These are phyloP conservation scores for Aegilops tauschii DNA, from an alignment of 176 grass and related monocot species.

Conservation along the genomic window DNA sequence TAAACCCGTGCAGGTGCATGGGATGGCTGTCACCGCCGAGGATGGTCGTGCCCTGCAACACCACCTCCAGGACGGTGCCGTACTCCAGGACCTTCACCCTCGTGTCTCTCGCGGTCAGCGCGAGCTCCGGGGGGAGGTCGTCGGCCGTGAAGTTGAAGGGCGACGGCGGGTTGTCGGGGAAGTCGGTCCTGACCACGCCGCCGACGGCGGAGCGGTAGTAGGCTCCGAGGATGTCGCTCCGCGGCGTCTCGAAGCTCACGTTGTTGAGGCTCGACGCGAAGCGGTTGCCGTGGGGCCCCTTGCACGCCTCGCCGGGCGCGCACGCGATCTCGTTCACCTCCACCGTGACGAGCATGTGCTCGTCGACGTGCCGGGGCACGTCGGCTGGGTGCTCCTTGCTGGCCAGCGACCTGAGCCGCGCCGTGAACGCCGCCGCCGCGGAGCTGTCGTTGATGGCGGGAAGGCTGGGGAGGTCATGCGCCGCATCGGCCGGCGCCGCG, in stretches of 20 bases:
- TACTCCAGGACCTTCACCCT: constrained; percentile 69
- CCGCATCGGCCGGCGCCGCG: background rate
- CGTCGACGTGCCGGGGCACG: constrained; percentile 23
- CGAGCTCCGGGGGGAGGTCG: background rate
- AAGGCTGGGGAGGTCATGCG: background rate
- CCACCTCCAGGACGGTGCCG: constrained; percentile 38
- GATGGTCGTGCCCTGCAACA: constrained; percentile 28
- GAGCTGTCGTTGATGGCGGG: background rate
- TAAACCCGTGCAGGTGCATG: constrained; percentile 39
- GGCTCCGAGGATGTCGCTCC: constrained; percentile 24
- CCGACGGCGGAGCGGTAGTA: background rate
- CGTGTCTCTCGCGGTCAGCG: constrained; percentile 16
- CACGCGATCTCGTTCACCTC: constrained; percentile 22
- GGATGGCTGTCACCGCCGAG: constrained; percentile 32
- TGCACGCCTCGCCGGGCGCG: background rate
- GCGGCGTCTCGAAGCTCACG: constrained; percentile 23
- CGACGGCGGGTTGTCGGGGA: constrained; percentile 39
- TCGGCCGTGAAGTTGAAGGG: constrained; percentile 44
- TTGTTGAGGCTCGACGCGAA: constrained; percentile 51
- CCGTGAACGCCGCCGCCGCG: background rate
- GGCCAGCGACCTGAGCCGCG: constrained; percentile 24
- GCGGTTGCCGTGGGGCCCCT: background rate
- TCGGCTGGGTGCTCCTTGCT: background rate
- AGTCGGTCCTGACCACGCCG: constrained; percentile 29
- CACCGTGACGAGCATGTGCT: constrained; percentile 37